phyloP scores from a whole-genome alignment of 2,329 filamentous ascomycete genomes.

The Colletotrichum sp. region DNA sequence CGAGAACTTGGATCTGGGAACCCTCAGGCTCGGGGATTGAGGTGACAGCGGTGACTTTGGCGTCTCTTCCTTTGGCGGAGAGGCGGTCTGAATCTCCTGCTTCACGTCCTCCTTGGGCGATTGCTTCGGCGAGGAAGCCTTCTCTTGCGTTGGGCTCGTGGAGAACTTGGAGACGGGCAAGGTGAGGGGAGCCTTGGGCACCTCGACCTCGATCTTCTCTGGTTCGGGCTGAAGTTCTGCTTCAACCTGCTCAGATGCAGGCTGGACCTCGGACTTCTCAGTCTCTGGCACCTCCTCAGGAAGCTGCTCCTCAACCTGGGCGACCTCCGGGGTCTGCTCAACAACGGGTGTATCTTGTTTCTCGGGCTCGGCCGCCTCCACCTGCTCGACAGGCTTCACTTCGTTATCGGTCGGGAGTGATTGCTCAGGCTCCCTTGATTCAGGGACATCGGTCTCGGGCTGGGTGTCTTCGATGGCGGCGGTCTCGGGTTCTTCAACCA shows the following conservation, averaged over 20 bases:
- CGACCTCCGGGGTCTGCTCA: neutral
- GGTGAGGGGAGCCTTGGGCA: neutral
- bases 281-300: neutral
- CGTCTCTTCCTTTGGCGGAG: conserved; percentile 20
- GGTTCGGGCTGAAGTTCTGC: neutral
- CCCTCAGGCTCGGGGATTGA: conserved; percentile 24
- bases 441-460: neutral
- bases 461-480: neutral
- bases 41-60: conserved; percentile 17
- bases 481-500: neutral
- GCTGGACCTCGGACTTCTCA: neutral
- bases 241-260: neutral
- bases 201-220: neutral
- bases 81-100: neutral
- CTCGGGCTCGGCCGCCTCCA: conserved; percentile 22
- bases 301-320: neutral
- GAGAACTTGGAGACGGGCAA: conserved; percentile 21
- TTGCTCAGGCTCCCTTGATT: neutral
- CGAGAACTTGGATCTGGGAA: conserved; percentile 50
- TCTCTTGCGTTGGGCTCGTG: conserved; percentile 7
- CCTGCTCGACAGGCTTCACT: conserved; percentile 25
- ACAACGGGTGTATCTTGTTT: conserved; percentile 14
- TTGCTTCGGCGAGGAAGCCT: neutral
- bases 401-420: conserved; percentile 21
- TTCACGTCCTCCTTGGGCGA: neutral